Conservation (phyloP, 2,329 filamentous ascomycete genomes). For the Ophiocordyceps camponoti-floridani region DNA sequence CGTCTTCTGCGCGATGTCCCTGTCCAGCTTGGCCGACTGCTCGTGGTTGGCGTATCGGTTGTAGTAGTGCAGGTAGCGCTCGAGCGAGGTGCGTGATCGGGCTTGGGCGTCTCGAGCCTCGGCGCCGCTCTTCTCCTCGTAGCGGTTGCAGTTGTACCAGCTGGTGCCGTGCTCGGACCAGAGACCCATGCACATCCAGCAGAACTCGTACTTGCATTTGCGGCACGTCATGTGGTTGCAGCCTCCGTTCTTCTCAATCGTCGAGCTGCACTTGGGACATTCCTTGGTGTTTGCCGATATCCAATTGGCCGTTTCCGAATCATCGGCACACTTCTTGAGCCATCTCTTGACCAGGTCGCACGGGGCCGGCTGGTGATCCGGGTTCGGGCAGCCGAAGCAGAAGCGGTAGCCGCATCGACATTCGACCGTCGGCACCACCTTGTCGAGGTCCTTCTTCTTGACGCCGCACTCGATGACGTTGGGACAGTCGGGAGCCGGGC, state of each 20-base stretch:
- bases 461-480: constrained; percentile 81
- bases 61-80: constrained; percentile 97
- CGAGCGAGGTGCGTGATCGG: constrained; percentile 72
- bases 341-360: constrained; percentile 85
- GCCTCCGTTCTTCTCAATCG: constrained; percentile 96
- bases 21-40: constrained; percentile 90
- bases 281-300: constrained; percentile 98
- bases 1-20: constrained; percentile 87
- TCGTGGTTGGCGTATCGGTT: constrained; percentile 98
- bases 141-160: constrained; percentile 99
- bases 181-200: constrained; percentile 99
- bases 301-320: constrained; percentile 97
- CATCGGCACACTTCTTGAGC: constrained; percentile 96
- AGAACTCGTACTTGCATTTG: constrained; percentile 93
- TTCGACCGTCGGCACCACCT: constrained; percentile 75
- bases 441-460: constrained; percentile 72
- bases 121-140: constrained; percentile 83
- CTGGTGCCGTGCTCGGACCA: constrained; percentile 98
- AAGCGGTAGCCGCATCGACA: constrained; percentile 76
- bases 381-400: constrained; percentile 84
- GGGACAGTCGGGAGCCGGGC: constrained; percentile 89
- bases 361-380: constrained; percentile 84
- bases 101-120: constrained; percentile 88
- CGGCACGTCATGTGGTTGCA: constrained; percentile 97
- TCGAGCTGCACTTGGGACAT: constrained; percentile 88